Evolutionary conservation across 495 filamentous ascomycete species (phyloP).

Genomic region (Letharia columbiana): DNA sequence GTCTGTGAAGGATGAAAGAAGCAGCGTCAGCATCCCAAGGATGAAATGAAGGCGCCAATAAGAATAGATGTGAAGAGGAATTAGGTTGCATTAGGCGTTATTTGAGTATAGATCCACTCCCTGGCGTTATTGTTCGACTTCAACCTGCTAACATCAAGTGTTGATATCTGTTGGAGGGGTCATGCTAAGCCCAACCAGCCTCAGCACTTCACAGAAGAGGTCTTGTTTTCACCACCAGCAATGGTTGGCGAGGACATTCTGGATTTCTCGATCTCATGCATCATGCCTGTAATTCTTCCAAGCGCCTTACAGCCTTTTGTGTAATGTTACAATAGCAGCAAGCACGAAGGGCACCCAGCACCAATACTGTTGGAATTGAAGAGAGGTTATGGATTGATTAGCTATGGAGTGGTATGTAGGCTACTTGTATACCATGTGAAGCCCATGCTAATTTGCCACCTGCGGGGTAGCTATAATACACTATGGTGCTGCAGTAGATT

Average conservation of each 20-base stretch:
- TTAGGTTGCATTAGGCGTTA: accelerated
- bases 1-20: not conserved
- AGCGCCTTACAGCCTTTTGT: not conserved
- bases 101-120: not conserved
- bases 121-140: not conserved
- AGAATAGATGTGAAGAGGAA: not conserved
- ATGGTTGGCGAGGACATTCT: not conserved
- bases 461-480: no score
- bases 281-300: not conserved
- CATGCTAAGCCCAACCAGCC: not conserved
- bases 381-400: no score
- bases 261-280: not conserved
- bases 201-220: not conserved
- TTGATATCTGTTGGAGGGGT: not conserved
- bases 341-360: not conserved
- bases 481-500: no score
- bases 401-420: no score
- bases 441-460: no score
- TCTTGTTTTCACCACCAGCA: not conserved
- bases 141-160: not conserved
- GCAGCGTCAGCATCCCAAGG: not conserved
- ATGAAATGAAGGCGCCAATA: not conserved
- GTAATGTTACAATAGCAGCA: not conserved
- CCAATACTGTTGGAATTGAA: not conserved
- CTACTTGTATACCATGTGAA: no score